Evolutionary conservation across 495 filamentous ascomycete species (phyloP).

Genomic region (Venustampulla echinocandica): DNA sequence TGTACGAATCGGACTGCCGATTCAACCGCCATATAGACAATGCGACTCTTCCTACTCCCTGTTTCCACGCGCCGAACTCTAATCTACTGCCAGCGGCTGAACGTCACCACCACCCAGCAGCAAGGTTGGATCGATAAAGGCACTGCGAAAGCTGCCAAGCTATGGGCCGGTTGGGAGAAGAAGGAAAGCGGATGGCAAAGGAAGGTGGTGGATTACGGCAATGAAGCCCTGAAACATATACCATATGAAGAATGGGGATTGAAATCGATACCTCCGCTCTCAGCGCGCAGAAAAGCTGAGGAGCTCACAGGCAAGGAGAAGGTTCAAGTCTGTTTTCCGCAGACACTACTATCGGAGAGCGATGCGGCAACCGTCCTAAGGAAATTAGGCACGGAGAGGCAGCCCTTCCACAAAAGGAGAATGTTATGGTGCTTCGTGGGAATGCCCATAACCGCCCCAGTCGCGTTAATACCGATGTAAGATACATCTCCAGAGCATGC

Average conservation of each 20-base stretch:
- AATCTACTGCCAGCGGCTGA: constrained; percentile 79
- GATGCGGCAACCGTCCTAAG: constrained; percentile 52
- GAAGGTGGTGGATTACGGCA: constrained; percentile 74
- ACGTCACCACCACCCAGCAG: constrained; percentile 36
- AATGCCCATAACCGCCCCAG: constrained; percentile 76
- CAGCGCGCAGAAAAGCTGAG: constrained; percentile 50
- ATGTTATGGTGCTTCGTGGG: constrained; percentile 72
- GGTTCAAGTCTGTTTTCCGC: constrained; percentile 72
- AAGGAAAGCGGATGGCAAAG: constrained; percentile 81
- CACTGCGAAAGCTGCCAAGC: constrained; percentile 57
- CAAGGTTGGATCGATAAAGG: constrained; percentile 51
- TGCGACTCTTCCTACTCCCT: constrained; percentile 93
- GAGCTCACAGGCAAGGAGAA: constrained; percentile 54
- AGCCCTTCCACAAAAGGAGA: constrained; percentile 63
- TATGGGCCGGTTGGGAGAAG: constrained; percentile 83
- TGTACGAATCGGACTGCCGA: too few relatives aligned
- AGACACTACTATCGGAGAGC: constrained; percentile 52
- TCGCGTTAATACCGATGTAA: constrained; percentile 79
- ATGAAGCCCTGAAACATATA: constrained; percentile 73
- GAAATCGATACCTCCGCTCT: constrained; percentile 86
- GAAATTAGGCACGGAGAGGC: constrained; percentile 66
- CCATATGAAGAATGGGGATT: constrained; percentile 96
- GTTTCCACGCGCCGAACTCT: constrained; percentile 87
- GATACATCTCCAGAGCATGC: constrained; percentile 22
- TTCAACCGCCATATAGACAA: too few relatives aligned